Base-by-base conservation (phyloP, 164 flowering plant species). In the Piper longum region DNA sequence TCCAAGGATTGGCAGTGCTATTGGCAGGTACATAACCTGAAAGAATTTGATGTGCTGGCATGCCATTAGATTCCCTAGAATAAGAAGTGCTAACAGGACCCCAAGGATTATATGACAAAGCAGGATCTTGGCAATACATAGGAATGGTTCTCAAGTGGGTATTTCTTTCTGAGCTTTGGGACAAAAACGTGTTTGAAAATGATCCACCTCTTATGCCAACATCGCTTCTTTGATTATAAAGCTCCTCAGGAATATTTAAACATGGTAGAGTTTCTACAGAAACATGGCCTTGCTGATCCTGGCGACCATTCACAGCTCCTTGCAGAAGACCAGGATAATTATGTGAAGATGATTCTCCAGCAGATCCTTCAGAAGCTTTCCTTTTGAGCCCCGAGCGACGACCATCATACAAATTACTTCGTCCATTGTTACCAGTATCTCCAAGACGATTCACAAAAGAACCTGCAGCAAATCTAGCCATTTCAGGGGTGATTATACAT, bases 331-430 rank as follows among this genome's bases (percentile, higher is more conserved):
- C 73, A 39, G 78, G 66, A 57, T 72, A 77, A 67, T 83, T 86
- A 73, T 71, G 64, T 16, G 73, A 54, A 69, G 97, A 87, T 8
- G 88, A 78, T 59, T 80, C 86, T 11, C 87, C 87, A 43, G 73
- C 67, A 70, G 66, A 71, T 61, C 77, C 88, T 61, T 89, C 97
- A 69, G 80, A 58, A 45, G 83, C 76, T 74, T 90, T 90, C 66
- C 97, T 78, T 76, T 87, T 90, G 72, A 86, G 74, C 59, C 91
- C 77, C 40, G 80, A 62, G 16, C 81, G 90, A 0, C 87, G 79
- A 62, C 76, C 77, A 48, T 85, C 96, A 70, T 73, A 14, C n/a
- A 83, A 77, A 74, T 74, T 63, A 66, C 78, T 83, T 64, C 81
- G 78, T 66, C 93, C 75, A 19, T 74, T 76, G 72, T 75, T 78